Conservation (phyloP, 2,329 filamentous ascomycete species). For the Aquanectria penicillioides region DNA sequence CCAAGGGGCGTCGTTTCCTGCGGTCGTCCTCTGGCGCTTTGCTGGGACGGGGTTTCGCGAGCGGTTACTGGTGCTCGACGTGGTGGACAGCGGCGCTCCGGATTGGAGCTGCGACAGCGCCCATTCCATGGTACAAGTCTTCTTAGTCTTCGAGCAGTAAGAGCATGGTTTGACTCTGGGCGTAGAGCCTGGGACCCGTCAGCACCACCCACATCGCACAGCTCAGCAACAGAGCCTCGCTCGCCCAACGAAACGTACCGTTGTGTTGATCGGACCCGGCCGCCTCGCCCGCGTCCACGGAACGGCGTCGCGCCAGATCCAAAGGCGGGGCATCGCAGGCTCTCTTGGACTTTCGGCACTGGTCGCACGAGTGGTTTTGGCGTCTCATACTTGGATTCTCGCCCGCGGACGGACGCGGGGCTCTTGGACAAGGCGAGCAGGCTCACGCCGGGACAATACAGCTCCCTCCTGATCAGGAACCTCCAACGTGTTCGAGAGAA, state of each 20-base stretch:
- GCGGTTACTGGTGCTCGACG: conserved; percentile 1
- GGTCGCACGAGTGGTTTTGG: conserved; percentile 39
- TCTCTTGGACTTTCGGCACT: conserved; percentile 38
- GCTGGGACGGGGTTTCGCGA: background rate
- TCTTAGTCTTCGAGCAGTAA: conserved; percentile 21
- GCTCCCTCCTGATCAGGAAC: too few relatives aligned
- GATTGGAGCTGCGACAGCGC: conserved; percentile 17
- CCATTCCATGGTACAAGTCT: conserved; percentile 25
- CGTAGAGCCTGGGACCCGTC: background rate
- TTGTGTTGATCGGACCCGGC: too few relatives aligned
- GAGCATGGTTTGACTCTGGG: conserved; percentile 9
- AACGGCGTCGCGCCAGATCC: conserved; percentile 16
- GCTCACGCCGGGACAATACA: background rate
- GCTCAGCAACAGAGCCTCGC: too few relatives aligned
- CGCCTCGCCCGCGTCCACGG: background rate
- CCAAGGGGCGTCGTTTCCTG: background rate
- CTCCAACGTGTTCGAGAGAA: background rate
- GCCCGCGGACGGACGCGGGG: too few relatives aligned
- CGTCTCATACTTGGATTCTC: conserved; percentile 30
- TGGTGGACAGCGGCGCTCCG: conserved; percentile 23
- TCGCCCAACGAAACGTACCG: too few relatives aligned
- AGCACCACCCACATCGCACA: too few relatives aligned
- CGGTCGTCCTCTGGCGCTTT: conserved; percentile 19
- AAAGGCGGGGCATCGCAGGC: conserved; percentile 37
- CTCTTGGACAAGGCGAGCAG: background rate